phyloP scores from a whole-genome alignment of 805 yeast species.

The Ogataea paradorogensis region DNA sequence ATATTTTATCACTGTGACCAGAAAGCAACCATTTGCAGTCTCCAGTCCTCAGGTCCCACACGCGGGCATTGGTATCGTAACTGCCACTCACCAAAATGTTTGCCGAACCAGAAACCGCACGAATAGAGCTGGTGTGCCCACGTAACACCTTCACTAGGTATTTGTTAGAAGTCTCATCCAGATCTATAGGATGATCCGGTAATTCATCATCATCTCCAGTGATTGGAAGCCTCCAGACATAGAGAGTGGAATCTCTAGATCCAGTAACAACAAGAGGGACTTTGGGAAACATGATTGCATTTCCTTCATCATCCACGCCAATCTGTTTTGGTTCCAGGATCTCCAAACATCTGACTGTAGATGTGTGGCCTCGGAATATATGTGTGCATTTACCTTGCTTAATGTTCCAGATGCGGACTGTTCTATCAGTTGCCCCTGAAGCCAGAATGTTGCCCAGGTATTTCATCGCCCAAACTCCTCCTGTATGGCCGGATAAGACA shows the following conservation, averaged over 20 bases:
- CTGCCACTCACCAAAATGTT: constrained; percentile 84
- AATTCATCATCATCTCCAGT: constrained; percentile 33
- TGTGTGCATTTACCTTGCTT: constrained; percentile 84
- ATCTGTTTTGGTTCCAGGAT: constrained; percentile 66
- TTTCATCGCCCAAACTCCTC: constrained; percentile 98
- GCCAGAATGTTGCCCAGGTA: constrained; percentile 80
- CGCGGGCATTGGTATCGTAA: constrained; percentile 85
- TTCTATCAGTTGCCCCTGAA: constrained; percentile 91
- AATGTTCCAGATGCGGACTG: constrained; percentile 92
- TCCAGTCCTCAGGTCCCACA: constrained; percentile 83
- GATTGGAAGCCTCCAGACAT: constrained; percentile 74
- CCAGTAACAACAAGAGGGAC: constrained; percentile 77
- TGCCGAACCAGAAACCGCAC: constrained; percentile 85
- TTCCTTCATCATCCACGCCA: constrained; percentile 60
- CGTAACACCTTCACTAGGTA: constrained; percentile 64
- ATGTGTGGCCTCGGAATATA: constrained; percentile 85
- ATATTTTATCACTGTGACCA: constrained; percentile 87
- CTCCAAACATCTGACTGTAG: constrained; percentile 90
- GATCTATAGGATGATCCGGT: constrained; percentile 37
- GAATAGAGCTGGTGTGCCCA: constrained; percentile 78
- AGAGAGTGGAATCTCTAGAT: constrained; percentile 79
- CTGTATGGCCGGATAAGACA: constrained; percentile 83
- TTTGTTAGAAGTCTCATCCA: constrained; percentile 48
- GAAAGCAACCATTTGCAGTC: constrained; percentile 67
- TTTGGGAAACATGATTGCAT: constrained; percentile 54